phyloP scores from a whole-genome alignment of 1,284 basidiomycete genomes.

The Inonotus obliquus region DNA sequence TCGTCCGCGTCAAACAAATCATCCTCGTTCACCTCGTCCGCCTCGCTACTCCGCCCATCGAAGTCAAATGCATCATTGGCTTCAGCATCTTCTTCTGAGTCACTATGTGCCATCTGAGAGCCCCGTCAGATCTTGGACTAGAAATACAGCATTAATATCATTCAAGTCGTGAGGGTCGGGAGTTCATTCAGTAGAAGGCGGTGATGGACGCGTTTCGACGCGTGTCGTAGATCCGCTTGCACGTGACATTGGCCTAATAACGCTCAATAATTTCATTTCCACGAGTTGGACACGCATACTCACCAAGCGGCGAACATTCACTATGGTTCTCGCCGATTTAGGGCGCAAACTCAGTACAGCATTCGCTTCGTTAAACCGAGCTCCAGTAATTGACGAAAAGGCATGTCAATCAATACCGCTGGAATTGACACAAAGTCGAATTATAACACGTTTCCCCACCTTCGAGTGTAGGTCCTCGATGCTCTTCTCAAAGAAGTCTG shows the following conservation, averaged over 20 bases:
- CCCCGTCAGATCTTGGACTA: neutral
- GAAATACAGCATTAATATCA: neutral
- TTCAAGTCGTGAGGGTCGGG: neutral
- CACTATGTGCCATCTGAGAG: conserved; percentile 46
- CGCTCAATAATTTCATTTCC: no score
- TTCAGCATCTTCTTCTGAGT: conserved; percentile 67
- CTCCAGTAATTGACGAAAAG: conserved; percentile 86
- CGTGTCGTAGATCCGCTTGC: neutral
- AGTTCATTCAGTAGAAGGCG: neutral
- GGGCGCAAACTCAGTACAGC: conserved; percentile 93
- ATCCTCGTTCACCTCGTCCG: conserved; percentile 30
- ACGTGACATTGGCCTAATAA: neutral
- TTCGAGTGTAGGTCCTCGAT: conserved; percentile 77
- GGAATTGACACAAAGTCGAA: conserved; percentile 15
- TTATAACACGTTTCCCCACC: conserved; percentile 1
- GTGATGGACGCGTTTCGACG: neutral
- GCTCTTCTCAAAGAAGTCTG: conserved; percentile 93
- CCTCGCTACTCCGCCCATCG: conserved; percentile 30
- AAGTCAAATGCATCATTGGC: conserved; percentile 51
- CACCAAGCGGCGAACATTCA: neutral
- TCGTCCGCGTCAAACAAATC: conserved; percentile 41
- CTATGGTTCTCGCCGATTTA: conserved; percentile 95
- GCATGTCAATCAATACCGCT: conserved; percentile 36
- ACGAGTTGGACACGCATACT: neutral
- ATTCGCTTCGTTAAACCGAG: conserved; percentile 84